phyloP scores from a whole-genome alignment of 2,329 filamentous ascomycete genomes.

The Scortechinia acanthostroma region DNA sequence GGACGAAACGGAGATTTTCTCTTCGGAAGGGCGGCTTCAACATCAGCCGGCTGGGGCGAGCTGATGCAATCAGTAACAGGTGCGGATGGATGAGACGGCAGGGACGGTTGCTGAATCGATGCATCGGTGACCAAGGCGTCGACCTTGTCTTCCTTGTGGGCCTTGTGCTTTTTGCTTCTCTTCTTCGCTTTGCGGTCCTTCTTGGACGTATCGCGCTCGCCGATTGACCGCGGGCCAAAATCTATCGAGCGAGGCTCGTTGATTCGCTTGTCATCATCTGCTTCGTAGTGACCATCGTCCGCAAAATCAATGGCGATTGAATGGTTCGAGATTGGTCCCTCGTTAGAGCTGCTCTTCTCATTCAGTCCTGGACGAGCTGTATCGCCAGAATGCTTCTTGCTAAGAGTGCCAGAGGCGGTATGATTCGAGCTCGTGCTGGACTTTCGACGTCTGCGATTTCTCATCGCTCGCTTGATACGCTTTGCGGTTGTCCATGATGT shows the following conservation, averaged over 20 bases:
- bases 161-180: slow-evolving; percentile 25
- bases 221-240: neutral
- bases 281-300: slow-evolving; percentile 43
- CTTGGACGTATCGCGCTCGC: slow-evolving; percentile 7
- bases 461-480: slow-evolving; percentile 70
- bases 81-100: neutral
- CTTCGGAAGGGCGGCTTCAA: neutral
- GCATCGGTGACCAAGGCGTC: neutral
- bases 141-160: slow-evolving; percentile 12
- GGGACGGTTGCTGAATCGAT: neutral
- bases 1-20: neutral
- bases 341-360: slow-evolving; percentile 10
- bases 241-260: neutral
- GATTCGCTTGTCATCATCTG: slow-evolving; percentile 15
- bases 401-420: neutral
- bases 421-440: slow-evolving; percentile 61
- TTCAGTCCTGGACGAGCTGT: slow-evolving; percentile 29
- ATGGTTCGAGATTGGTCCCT: slow-evolving; percentile 11
- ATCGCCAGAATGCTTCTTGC: slow-evolving; percentile 27
- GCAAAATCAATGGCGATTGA: slow-evolving; percentile 33
- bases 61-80: neutral
- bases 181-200: slow-evolving; percentile 23
- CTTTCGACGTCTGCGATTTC: slow-evolving; percentile 65
- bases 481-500: slow-evolving; percentile 68
- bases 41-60: neutral